Evolutionary conservation across 257 asterid species (phyloP).

Genomic region (Solanum medicagineum): DNA sequence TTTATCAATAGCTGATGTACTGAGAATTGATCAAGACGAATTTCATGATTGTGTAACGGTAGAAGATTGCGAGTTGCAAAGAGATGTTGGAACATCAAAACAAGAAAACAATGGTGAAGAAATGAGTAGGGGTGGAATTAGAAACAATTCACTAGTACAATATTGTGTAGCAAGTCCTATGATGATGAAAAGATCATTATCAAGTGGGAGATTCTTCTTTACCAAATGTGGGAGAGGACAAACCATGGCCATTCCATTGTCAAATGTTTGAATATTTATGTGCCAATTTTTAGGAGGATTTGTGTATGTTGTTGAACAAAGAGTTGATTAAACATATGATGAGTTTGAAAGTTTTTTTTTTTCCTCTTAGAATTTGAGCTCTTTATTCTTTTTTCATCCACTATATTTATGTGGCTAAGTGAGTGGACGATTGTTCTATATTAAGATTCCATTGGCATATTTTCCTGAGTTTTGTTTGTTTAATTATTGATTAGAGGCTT

Average conservation of each 20-base stretch:
- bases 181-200: slow-evolving; percentile 1
- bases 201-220: slow-evolving; percentile 2
- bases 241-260: not conserved
- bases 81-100: slow-evolving; percentile 1
- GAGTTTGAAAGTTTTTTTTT: not conserved
- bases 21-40: not conserved
- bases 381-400: not conserved
- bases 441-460: not conserved
- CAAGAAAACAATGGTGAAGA: not conserved
- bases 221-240: not conserved
- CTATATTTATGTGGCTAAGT: not conserved
- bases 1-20: not conserved
- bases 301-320: not conserved
- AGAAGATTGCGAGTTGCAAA: not conserved
- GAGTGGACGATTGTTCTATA: not conserved
- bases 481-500: not conserved
- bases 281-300: not conserved
- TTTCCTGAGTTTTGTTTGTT: not conserved
- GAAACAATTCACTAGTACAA: not conserved
- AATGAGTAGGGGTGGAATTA: not conserved
- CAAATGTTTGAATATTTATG: not conserved
- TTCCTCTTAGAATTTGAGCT: not conserved
- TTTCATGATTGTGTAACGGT: not conserved
- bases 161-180: not conserved
- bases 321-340: not conserved